Conservation (phyloP, 2,329 filamentous ascomycete genomes). For the Sclerotinia sclerotiorum region DNA sequence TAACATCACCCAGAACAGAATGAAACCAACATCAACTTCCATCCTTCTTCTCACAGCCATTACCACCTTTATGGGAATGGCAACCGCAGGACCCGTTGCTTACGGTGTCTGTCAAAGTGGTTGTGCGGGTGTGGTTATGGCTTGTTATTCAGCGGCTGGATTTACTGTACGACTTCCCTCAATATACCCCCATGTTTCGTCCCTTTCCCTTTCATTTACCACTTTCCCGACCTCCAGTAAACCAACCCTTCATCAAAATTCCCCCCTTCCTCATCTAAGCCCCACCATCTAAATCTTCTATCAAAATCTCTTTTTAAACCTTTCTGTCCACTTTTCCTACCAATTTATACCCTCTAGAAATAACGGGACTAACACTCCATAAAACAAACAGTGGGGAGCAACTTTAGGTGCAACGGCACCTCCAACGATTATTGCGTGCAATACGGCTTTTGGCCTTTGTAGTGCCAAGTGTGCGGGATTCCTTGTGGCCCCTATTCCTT, state of each 20-base stretch:
- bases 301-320: too few species aligned
- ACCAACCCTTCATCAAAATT: too few species aligned
- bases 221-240: too few species aligned
- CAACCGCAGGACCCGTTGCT: not conserved
- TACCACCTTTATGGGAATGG: not conserved
- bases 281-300: too few species aligned
- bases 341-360: too few species aligned
- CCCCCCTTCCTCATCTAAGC: too few species aligned
- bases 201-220: too few species aligned
- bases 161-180: not conserved
- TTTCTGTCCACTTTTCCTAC: too few species aligned
- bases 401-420: slow-evolving; percentile 13
- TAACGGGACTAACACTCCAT: not conserved
- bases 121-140: slow-evolving; percentile 15
- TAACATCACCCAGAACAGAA: not conserved
- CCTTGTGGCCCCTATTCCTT: not conserved
- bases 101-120: slow-evolving; percentile 13
- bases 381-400: not conserved
- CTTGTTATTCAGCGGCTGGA: slow-evolving; percentile 9
- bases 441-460: slow-evolving; percentile 10
- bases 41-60: not conserved
- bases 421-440: slow-evolving; percentile 9
- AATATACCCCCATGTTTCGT: too few species aligned
- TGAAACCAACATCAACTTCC: not conserved
- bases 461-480: slow-evolving; percentile 9